Evolutionary conservation across 805 yeast species (phyloP).

Genomic region (Nakazawaea ishiwadae): DNA sequence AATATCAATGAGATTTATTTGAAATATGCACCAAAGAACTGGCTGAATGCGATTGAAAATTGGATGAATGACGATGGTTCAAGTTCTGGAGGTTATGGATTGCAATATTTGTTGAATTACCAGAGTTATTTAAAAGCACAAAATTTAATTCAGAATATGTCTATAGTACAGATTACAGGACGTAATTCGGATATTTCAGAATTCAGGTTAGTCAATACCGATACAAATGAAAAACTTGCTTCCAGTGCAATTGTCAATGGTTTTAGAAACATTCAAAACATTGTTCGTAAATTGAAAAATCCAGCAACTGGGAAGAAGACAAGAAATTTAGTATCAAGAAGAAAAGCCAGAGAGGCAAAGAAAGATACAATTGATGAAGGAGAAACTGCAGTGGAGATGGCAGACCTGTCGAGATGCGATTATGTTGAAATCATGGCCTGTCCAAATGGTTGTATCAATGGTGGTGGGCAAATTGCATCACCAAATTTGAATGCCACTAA

Average conservation of each 20-base stretch:
- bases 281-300: slow-evolving; percentile 78
- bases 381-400: slow-evolving; percentile 21
- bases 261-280: slow-evolving; percentile 88
- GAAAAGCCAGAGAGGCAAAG: slow-evolving; percentile 34
- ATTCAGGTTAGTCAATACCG: slow-evolving; percentile 43
- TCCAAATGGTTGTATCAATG: slow-evolving; percentile 96
- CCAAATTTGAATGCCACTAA: slow-evolving; percentile 29
- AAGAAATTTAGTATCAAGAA: slow-evolving; percentile 14
- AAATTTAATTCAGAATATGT: slow-evolving; percentile 14
- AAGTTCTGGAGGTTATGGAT: slow-evolving; percentile 86
- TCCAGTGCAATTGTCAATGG: slow-evolving; percentile 77
- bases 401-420: slow-evolving; percentile 66
- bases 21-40: slow-evolving; percentile 46
- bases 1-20: slow-evolving; percentile 15
- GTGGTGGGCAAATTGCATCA: slow-evolving; percentile 82
- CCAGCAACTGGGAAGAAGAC: slow-evolving; percentile 15
- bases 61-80: slow-evolving; percentile 81
- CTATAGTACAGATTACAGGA: slow-evolving; percentile 46
- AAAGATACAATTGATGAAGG: slow-evolving; percentile 19
- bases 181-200: slow-evolving; percentile 77
- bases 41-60: slow-evolving; percentile 56
- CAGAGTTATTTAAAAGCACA: slow-evolving; percentile 22
- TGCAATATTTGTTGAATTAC: slow-evolving; percentile 50
- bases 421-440: slow-evolving; percentile 97
- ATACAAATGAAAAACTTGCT: slow-evolving; percentile 36